Percentiles rank a stretch among this genome's conserved stretches.
Evolutionary conservation across 805 yeast species (phyloP).

Genomic region (Kodamaea lidongshanica): DNA sequence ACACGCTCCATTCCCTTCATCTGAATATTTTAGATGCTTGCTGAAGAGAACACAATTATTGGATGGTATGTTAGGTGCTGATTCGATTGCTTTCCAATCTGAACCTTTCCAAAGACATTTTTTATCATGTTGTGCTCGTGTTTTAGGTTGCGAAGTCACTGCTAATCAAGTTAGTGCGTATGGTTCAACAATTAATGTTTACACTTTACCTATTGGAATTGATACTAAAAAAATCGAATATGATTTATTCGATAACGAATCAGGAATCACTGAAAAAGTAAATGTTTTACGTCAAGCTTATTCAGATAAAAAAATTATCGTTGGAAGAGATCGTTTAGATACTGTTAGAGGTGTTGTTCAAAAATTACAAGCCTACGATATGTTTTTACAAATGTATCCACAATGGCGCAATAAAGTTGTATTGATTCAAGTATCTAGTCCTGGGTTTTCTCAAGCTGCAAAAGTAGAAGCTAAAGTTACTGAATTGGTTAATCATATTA

Average conservation of each 20-base stretch:
- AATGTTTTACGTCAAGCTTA: constrained; percentile 57
- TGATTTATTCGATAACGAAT: constrained; percentile 43
- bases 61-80: constrained; percentile 89
- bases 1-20: constrained; percentile 92
- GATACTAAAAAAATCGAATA: constrained; percentile 63
- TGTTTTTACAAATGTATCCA: constrained; percentile 84
- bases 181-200: constrained; percentile 71
- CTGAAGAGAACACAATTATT: constrained; percentile 76
- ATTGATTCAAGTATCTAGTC: constrained; percentile 85
- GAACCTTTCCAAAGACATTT: constrained; percentile 86
- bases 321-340: constrained; percentile 92
- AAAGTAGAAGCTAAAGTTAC: constrained; percentile 75
- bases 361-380: constrained; percentile 85
- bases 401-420: constrained; percentile 86
- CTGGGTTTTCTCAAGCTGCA: constrained; percentile 55
- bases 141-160: constrained; percentile 74
- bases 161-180: constrained; percentile 57
- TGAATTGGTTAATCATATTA: constrained; percentile 76
- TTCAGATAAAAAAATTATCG: constrained; percentile 65
- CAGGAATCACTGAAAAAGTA: constrained; percentile 55
- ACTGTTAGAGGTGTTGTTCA: constrained; percentile 90
- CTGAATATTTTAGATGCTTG: constrained; percentile 86
- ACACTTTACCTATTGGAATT: constrained; percentile 83
- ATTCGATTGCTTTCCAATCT: constrained; percentile 80
- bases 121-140: constrained; percentile 80